Base-by-base conservation (phyloP, 2,329 filamentous ascomycete genomes). In the Talaromyces piceae region DNA sequence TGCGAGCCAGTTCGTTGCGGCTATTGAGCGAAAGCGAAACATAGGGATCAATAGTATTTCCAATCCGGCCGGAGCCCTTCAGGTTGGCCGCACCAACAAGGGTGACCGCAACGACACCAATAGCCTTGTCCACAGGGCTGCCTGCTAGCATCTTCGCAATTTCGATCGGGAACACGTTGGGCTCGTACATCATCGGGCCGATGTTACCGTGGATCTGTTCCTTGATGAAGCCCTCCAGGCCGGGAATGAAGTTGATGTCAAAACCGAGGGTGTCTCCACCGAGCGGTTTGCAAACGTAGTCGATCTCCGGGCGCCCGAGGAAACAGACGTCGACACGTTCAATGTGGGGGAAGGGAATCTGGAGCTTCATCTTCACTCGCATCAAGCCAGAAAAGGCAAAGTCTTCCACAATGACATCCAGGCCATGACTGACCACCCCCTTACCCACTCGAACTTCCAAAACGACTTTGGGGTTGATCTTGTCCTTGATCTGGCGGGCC, bases 191-290 rank as follows among this genome's bases (percentile, higher is more conserved):
- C 86, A 98, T 97, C 0, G 93, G 94, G 2, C 83, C 86, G 46
- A 98, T 74, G 63, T 91, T 96, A 56, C 86, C 87, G 68, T 98
- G 94, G 49, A 98, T 95, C 73, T 95, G 89, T 61, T 98, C 93
- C 66, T 88, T 83, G 61, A 98, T 98, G 70, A 98, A 98, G 51
- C 70, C 80, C 68, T 97, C 91, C 22, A 98, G 79, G 59, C 91
- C 91, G 16, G 93, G 93, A 59, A 98, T 94, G 71, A 98, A 96
- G 73, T 96, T 97, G 77, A 98, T 97, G 64, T 98, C 93, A 66
- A 98, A 96, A 33, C 93, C 93, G 57, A 98, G 88, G 2, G 81
- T 91, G 55, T 98, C 93, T 54, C 94, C 94, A 60, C 93, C 93
- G 12, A 98, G 80, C 2, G 93, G 93, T 70, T 98, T 98, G 78